phyloP scores from a whole-genome alignment of 1,139 yeast species.

The Sugiyamaella castrensis region DNA sequence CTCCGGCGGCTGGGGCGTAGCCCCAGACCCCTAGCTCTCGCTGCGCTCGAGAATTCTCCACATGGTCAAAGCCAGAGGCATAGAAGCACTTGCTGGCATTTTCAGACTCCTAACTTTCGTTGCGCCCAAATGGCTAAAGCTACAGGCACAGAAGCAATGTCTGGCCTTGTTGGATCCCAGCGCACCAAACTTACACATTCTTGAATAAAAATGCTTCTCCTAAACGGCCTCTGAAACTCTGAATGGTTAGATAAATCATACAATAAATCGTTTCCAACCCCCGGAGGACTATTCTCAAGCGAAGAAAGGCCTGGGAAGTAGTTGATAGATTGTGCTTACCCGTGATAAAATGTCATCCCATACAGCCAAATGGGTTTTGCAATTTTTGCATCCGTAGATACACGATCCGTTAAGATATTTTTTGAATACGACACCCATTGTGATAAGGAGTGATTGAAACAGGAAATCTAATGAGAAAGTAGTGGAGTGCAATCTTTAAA shows the following conservation, averaged over 20 bases:
- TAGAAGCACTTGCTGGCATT: too few species aligned
- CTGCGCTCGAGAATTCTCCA: too few species aligned
- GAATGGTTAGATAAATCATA: background rate
- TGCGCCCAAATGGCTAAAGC: too few species aligned
- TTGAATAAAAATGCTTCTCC: constrained; percentile 43
- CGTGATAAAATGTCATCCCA: constrained; percentile 36
- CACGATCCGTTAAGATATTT: constrained; percentile 33
- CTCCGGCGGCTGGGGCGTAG: background rate
- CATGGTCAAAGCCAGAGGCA: background rate
- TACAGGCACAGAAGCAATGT: too few species aligned
- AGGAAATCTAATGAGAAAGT: background rate
- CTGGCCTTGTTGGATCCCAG: too few species aligned
- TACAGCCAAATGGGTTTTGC: constrained; percentile 41
- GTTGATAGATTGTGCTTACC: constrained; percentile 19
- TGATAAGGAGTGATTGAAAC: constrained; percentile 24
- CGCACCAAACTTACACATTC: constrained; percentile 33
- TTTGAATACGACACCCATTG: constrained; percentile 39
- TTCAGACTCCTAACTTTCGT: too few species aligned
- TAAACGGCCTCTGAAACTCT: constrained; percentile 41
- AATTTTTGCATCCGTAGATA: constrained; percentile 40
- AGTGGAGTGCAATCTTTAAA: too few species aligned
- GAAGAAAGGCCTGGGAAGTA: too few species aligned
- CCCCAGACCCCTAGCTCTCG: too few species aligned
- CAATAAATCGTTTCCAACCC: too few species aligned
- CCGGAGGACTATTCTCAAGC: too few species aligned